Base-by-base conservation (phyloP, 2,329 filamentous ascomycete species). In the Aspergillus novoparasiticus region DNA sequence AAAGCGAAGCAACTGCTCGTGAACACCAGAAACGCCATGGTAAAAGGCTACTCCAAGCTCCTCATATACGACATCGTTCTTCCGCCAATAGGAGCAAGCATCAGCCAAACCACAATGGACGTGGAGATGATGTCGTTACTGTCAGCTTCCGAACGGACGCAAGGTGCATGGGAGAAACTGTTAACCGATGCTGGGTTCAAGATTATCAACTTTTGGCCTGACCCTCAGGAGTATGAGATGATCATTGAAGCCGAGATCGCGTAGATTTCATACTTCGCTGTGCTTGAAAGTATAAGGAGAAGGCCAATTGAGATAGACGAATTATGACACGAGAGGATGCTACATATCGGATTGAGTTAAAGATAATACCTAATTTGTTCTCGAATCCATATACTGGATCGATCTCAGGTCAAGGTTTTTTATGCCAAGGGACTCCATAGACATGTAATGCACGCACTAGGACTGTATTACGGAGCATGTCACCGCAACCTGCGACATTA, bases 111-210 rank as follows among this genome's bases (percentile, higher is more conserved):
- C 1, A 75, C 72, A 1, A 68, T 78, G 68, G 79, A 81, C 51
- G 66, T 78, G 54, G 58, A 73, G 50, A 74, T 80, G 74, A 77
- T 80, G 78, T 64, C 84, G 79, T 59, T 82, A 83, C 53, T 82
- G 77, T 79, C 79, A 80, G 81, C 77, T 26, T 62, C 69, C 1
- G 75, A 78, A 60, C 68, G 76, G 10, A 78, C 71, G 3, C 67
- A 74, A 50, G 62, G 19, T 28, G 60, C 68, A 1, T 79, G 76
- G 77, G 61, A 60, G 32, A 62, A 48, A 1, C 59, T 78, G 21
- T 55, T 79, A 43, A 58, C 62, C 0, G 54, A 58, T 12, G 66
- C 67, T 39, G 75, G 76, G 0, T 70, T 78, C 21, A 61, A 66
- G 48, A 62, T 76, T 39, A 41, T 68, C 19, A 70, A 71, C 2